Percentiles rank a stretch among this genome's conserved stretches.
phyloP scores from a whole-genome alignment of 495 filamentous ascomycete species.

The Aspergillus carlsbadensis region DNA sequence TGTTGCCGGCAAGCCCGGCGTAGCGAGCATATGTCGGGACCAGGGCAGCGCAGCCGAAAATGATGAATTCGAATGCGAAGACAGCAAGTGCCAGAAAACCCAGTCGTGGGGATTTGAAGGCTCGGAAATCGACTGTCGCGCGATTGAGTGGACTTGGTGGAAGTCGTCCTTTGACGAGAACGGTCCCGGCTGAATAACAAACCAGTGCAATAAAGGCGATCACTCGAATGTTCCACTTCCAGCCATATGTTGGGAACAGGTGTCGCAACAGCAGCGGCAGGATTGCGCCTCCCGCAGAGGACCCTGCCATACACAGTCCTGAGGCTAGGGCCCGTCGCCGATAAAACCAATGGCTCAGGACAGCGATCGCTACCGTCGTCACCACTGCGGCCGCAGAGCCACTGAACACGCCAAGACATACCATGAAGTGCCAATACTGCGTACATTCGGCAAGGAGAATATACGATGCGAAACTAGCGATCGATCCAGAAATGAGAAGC shows the following conservation, averaged over 20 bases:
- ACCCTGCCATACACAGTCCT: slow-evolving; percentile 62
- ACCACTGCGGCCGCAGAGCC: slow-evolving; percentile 58
- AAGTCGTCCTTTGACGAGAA: slow-evolving; percentile 55
- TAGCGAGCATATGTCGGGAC: slow-evolving; percentile 49
- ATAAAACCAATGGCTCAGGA: slow-evolving; percentile 66
- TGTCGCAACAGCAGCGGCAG: slow-evolving; percentile 57
- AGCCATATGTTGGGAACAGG: slow-evolving; percentile 50
- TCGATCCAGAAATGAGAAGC: slow-evolving; percentile 51
- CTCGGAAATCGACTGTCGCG: slow-evolving; percentile 49
- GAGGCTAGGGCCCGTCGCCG: slow-evolving; percentile 57
- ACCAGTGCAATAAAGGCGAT: slow-evolving; percentile 57
- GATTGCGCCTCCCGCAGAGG: slow-evolving; percentile 59
- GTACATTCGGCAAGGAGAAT: slow-evolving; percentile 54
- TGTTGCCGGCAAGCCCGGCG: slow-evolving; percentile 23
- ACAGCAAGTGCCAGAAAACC: slow-evolving; percentile 53
- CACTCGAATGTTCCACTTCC: slow-evolving; percentile 57
- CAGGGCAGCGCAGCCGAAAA: slow-evolving; percentile 49
- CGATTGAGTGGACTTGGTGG: slow-evolving; percentile 27
- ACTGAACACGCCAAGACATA: slow-evolving; percentile 56
- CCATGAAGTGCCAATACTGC: slow-evolving; percentile 67
- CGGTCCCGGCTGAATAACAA: slow-evolving; percentile 50
- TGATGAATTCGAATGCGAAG: slow-evolving; percentile 53
- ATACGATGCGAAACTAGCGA: slow-evolving; percentile 52
- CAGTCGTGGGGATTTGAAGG: slow-evolving; percentile 56
- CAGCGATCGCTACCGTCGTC: slow-evolving; percentile 57